Evolutionary conservation across 2,329 filamentous ascomycete species (phyloP).

Genomic region (Colletotrichum siamense): DNA sequence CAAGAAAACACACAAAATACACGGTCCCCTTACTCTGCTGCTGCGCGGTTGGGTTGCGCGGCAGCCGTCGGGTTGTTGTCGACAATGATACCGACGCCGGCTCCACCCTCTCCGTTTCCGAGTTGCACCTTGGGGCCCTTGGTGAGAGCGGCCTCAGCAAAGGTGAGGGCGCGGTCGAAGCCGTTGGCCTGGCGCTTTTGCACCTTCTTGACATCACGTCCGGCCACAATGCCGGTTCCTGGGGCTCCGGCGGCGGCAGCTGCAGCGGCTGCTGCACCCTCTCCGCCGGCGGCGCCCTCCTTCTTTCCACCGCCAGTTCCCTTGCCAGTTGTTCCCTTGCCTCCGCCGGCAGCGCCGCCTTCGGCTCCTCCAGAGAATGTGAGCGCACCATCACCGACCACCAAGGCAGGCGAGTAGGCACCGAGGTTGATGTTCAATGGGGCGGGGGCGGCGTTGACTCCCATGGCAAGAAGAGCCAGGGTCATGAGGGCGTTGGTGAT

Average conservation of each 20-base stretch:
- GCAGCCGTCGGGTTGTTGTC: conserved; percentile 33
- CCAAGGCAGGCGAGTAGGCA: conserved; percentile 38
- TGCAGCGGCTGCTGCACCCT: conserved; percentile 7
- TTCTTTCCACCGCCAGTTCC: background rate
- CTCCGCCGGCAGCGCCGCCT: conserved; percentile 12
- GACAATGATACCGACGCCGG: conserved; percentile 46
- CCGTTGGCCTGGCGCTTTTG: conserved; percentile 43
- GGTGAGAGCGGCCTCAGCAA: conserved; percentile 42
- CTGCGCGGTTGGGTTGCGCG: background rate
- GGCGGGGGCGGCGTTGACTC: conserved; percentile 32
- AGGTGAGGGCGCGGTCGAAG: conserved; percentile 45
- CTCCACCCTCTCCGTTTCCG: conserved; percentile 41
- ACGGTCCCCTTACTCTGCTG: background rate
- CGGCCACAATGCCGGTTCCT: background rate
- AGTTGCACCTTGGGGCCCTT: conserved; percentile 45
- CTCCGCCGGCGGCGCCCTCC: background rate
- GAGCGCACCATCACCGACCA: conserved; percentile 48
- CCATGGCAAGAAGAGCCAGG: conserved; percentile 30
- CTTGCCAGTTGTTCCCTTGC: background rate
- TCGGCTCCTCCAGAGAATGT: conserved; percentile 43
- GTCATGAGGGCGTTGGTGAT: conserved; percentile 21
- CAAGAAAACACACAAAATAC: background rate
- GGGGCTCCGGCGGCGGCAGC: background rate
- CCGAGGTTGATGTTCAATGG: conserved; percentile 40
- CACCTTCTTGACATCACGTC: background rate